phyloP scores from a whole-genome alignment of 164 flowering plant species.

The Piper betle region DNA sequence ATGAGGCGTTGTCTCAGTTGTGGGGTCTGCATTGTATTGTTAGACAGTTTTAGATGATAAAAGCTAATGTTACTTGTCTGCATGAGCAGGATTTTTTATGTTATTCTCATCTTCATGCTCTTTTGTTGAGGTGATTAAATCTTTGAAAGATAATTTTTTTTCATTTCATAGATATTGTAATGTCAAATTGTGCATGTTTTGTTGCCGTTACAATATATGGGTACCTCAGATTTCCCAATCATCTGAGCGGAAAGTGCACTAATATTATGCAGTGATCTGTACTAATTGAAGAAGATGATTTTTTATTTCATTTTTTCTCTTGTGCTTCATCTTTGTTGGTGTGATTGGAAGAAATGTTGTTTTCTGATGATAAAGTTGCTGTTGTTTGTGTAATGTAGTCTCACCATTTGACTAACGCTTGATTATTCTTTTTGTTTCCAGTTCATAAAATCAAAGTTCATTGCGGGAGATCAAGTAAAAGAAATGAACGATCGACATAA shows the following conservation, averaged over 20 bases:
- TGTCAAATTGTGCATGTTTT: neutral
- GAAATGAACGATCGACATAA: slow-evolving; percentile 5
- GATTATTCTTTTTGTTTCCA: slow-evolving; percentile 1
- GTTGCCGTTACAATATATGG: neutral
- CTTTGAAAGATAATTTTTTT: neutral
- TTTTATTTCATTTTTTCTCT: neutral
- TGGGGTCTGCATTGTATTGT: neutral
- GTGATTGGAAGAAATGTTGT: neutral
- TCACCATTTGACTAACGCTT: neutral
- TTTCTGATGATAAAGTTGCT: neutral
- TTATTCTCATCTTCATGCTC: neutral
- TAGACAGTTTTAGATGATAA: neutral
- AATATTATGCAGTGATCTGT: neutral
- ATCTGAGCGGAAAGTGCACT: neutral
- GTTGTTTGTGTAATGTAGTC: neutral
- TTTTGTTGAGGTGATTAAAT: neutral
- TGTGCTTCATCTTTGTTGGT: neutral
- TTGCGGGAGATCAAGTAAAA: slow-evolving; percentile 14
- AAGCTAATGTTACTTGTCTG: too few species aligned
- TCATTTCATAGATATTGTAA: too few species aligned
- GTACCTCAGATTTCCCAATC: neutral
- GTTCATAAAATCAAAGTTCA: slow-evolving; percentile 3
- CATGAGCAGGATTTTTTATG: neutral
- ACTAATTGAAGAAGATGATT: neutral
- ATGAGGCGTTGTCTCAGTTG: neutral